Evolutionary conservation across 352 stramenopile species (phyloP), one percentile per base, ranked within the genome.

Genomic region (Phytopythium mirpurense): DNA sequence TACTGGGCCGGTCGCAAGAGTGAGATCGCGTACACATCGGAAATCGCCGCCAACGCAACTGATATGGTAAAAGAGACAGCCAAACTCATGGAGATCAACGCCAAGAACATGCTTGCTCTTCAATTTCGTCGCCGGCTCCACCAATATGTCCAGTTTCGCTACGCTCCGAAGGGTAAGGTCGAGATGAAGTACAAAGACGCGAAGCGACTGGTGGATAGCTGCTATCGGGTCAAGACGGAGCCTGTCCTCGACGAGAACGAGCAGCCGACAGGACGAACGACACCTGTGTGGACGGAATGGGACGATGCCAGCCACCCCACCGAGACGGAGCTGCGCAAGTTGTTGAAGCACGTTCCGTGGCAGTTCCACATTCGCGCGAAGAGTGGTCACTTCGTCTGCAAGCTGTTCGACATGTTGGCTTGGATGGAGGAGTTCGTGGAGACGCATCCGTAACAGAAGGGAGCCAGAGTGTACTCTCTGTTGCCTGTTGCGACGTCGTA

Each of bases 241-340:
- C 41, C 32, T 8, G 32, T 43, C 10, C 5, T 44, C 1, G 42
- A 62, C 26, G 34, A 53, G 9, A 11, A 62, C 8, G 42, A 24
- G 5, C 29, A 26, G 4, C 49, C 26, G 3, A 62, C 47, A 5
- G 31, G 46, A 6, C 43, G 19, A 4, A 52, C 18, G 18, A n/a
- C 12, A 24, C 45, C n/a, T 1, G n/a, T 50, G 11, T 57, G 48
- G 56, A 37, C 40, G 19, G 34, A 48, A 16, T 57, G 56, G 56
- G 41, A 54, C 6, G 18, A 49, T 6, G 38, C 56, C 1, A 36
- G 1, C 5, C 34, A 62, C 19, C 56, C 48, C 3, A 15, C 47
- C 10, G 56, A 62, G 41, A 36, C 24, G 11, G 40, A 54, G 42
- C 35, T 57, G 49, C 48, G 41, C 42, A 16, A 42, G 23, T 57